Base-by-base conservation (phyloP, 2,329 filamentous ascomycete species). In the Diaporthe ilicicola region DNA sequence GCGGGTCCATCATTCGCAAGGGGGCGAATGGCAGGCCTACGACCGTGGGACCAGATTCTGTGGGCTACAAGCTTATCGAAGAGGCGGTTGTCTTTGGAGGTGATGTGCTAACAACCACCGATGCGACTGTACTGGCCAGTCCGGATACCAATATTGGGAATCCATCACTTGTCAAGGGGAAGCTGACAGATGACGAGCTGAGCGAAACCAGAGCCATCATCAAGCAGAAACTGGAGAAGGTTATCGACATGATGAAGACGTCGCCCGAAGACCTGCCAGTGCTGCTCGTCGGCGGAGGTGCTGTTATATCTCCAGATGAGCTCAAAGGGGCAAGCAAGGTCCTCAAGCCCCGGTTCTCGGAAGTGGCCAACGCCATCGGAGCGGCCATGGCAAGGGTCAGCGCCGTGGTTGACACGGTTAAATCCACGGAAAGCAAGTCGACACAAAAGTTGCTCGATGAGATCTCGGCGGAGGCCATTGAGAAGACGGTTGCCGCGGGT, bases 361-460 rank as follows among this genome's bases (percentile, higher is more conserved):
- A 84, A 3, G 88, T 91, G 1, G 90, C 90, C 10, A 92, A 92
- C 75, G 90, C 90, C 0, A 89, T 92, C 12, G 90, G 90, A 1
- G 90, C 89, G 10, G 89, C 90, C 0, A 90, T 89, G 70, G 88
- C 89, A 1, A 81, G 87, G 48, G 88, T 91, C 2, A 89, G 87
- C 70, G 85, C 86, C 1, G 84, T 86, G 0, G 81, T 87, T 12
- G 86, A 88, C 70, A 84, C 83, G 0, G 82, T 88, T 29, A 83
- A 86, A 70, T 85, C 84, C 0, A 87, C 85, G 0, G 85, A 84
- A 67, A 77, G 77, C 0, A 81, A 80, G 71, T 78, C 82, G 5
- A 78, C 78, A 0, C 73, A 79, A n/a, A 77, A 83, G 44, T 74
- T 83, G 0, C 75, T 84, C 0, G 78, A 81, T 5, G 80, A 82